Evolutionary conservation across 495 filamentous ascomycete species (phyloP).

Genomic region (Trichoderma orchidacearum): DNA sequence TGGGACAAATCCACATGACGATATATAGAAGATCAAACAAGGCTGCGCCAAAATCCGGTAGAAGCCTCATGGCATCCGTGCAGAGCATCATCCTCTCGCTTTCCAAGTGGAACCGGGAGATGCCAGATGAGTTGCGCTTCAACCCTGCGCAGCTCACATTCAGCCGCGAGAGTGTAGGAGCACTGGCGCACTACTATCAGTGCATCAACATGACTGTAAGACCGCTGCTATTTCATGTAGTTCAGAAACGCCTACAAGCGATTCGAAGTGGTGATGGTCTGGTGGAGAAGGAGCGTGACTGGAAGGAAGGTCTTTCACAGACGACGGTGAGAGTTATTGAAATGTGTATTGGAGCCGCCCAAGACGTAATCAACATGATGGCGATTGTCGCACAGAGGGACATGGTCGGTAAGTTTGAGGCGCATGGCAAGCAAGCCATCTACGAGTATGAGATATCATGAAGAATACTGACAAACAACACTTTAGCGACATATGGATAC

Average conservation of each 20-base stretch:
- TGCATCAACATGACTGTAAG: slow-evolving; percentile 39
- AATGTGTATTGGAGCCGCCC: slow-evolving; percentile 31
- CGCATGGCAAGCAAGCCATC: neutral
- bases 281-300: slow-evolving; percentile 15
- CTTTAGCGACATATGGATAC: slow-evolving; percentile 34
- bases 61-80: slow-evolving; percentile 29
- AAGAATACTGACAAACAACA: too few species aligned
- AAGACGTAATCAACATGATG: slow-evolving; percentile 33
- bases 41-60: slow-evolving; percentile 13
- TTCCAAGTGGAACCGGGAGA: slow-evolving; percentile 23
- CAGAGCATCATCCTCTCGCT: slow-evolving; percentile 30
- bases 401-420: slow-evolving; percentile 20
- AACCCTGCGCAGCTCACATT: slow-evolving; percentile 25
- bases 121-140: slow-evolving; percentile 29
- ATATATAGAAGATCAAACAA: slow-evolving; percentile 32
- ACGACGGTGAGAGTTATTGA: slow-evolving; percentile 33
- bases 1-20: slow-evolving; percentile 30
- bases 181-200: slow-evolving; percentile 34
- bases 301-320: slow-evolving; percentile 25
- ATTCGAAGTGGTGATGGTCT: neutral
- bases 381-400: slow-evolving; percentile 28
- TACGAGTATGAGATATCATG: too few species aligned
- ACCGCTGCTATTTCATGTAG: slow-evolving; percentile 34
- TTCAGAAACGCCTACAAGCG: slow-evolving; percentile 22
- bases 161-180: slow-evolving; percentile 31